A percentile compares a stretch with the other conserved stretches of the same genome.
Conservation (phyloP, 2,329 filamentous ascomycete species). For the Talaromyces sp. region DNA sequence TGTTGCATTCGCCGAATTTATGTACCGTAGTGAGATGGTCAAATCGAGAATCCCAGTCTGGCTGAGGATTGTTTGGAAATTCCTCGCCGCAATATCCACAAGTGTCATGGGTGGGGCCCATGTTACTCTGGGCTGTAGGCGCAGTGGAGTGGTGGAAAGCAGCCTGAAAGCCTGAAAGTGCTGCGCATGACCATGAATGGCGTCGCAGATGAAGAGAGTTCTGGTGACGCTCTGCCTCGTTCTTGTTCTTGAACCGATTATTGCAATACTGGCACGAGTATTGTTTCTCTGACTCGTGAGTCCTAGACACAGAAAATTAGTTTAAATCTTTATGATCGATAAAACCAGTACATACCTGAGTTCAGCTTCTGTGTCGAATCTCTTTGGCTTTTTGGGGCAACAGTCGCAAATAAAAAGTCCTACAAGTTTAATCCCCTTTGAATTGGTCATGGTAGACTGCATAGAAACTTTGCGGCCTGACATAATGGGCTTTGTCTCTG, state of each 20-base stretch:
- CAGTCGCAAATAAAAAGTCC: constrained; percentile 75
- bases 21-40: constrained; percentile 86
- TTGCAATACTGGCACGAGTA: constrained; percentile 90
- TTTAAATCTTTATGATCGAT: neutral
- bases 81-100: constrained; percentile 97
- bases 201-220: constrained; percentile 88
- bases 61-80: constrained; percentile 67
- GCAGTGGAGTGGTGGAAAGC: constrained; percentile 79
- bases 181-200: constrained; percentile 96
- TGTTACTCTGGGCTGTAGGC: constrained; percentile 27
- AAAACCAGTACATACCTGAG: constrained; percentile 60
- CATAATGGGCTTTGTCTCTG: constrained; percentile 36
- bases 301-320: constrained; percentile 44
- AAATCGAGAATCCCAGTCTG: constrained; percentile 82
- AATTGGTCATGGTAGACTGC: constrained; percentile 17
- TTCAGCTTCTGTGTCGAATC: constrained; percentile 80
- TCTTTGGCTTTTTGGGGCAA: constrained; percentile 95
- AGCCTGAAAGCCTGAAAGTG: constrained; percentile 67
- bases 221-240: constrained; percentile 92
- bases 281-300: constrained; percentile 91
- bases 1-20: constrained; percentile 97
- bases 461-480: constrained; percentile 46
- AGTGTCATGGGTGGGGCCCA: constrained; percentile 53
- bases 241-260: constrained; percentile 98
- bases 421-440: constrained; percentile 20